Evolutionary conservation across 768 basidiomycete genomes (phyloP), one percentile per base, ranked within the genome.

Genomic region (Lactifluus subvellereus): DNA sequence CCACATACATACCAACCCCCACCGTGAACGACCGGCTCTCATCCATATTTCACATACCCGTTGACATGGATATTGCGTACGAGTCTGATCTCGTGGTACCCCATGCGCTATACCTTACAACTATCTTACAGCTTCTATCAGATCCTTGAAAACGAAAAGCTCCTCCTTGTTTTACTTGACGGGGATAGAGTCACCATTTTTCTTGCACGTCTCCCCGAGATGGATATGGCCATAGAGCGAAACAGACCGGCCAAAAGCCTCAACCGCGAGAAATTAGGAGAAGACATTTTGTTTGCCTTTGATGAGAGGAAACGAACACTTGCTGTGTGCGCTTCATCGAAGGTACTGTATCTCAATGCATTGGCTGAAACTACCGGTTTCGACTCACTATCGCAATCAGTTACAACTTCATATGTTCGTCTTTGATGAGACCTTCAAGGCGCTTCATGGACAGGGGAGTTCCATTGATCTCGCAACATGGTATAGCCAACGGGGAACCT

Each of bases 291-390:
- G 9, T 56, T 85, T 6, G 75, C 84, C 0, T 84, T 77, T 60
- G 83, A 86, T 48, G 84, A 86, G 66, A 67, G 72, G 10, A 81
- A 78, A 64, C 76, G 79, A 1, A 77, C 79, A 71, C 66, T 86
- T n/a, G 76, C 77, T 0, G 62, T 85, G 0, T 79, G 81, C 59
- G 73, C 77, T 4, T 69, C 75, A 0, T 71, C 73, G 5, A 83
- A 78, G 72, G 82, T 78, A 16, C 27, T 27, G 27, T 27, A 27
- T 27, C 27, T 27, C 27, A 1, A 18, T 64, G 43, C 18, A 5
- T 45, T 55, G 51, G 32, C 30, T 10, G 18, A 47, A 16, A 6
- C 8, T 8, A 3, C 2, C 8, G 7, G 38, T 33, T 30, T 33
- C 35, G 27, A 47, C 16, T 3, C 43, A 27, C 43, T 7, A 8